Base-by-base conservation (phyloP, 805 yeast species). In the Pichia insulana region DNA sequence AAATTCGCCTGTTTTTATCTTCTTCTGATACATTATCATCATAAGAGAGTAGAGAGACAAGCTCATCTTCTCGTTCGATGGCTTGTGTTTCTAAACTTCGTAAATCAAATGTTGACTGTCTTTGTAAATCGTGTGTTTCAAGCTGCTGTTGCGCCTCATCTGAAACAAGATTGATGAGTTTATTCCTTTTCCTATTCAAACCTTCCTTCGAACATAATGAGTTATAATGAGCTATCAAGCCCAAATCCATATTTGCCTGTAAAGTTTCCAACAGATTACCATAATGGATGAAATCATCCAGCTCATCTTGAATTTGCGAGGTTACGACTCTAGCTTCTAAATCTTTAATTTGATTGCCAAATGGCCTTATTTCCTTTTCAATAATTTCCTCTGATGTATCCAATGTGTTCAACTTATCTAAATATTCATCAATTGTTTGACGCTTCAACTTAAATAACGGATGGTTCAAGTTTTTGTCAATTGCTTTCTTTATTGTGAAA, bases 1-100 rank as follows among this genome's bases (percentile, higher is more conserved):
- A 62, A 1, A 87, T 81, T 53, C 80, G 82, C 42, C 95, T 63
- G 56, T 86, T 84, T 51, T 76, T 77, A 56, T 85, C 94, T 47
- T 78, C 82, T 41, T 70, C 39, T 18, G 37, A 35, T 10, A 31
- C 44, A 9, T 32, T 38, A 13, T 45, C 43, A 12, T 13, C 16
- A 7, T 20, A 19, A 20, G 36, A 36, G 1, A 39, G 3, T 3
- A 19, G 12, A 8, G 34, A 11, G n/a, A 28, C 27, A 25, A 33
- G 15, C 30, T 11, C 19, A 3, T 38, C 17, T 17, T 13, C 20
- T 17, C 26, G 15, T 31, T 33, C 30, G n/a, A 22, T 22, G 7
- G 8, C 25, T 22, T 5, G 25, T 22, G 25, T 22, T 8, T 22
- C 25, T 28, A 28, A 11, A 28, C 10, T 28, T 28, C 13, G 31